These are phyloP conservation scores for Fusarium metavorans DNA, from an alignment of 2,329 filamentous ascomycete species.

Conservation along the genomic window DNA sequence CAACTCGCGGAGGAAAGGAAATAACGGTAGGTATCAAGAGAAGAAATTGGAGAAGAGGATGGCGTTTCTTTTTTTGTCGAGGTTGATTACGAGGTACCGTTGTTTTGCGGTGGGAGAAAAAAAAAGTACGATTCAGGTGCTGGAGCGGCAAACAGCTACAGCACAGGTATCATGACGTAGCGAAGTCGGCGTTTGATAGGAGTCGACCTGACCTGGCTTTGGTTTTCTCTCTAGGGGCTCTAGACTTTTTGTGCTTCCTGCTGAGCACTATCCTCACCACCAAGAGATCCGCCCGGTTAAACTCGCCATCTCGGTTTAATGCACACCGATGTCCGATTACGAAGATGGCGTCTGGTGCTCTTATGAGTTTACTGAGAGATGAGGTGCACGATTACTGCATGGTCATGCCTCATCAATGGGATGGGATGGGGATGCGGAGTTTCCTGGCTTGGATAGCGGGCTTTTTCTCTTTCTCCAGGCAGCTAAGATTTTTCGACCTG, in stretches of 20 bases:
- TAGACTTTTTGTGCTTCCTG: constrained; percentile 37
- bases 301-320: constrained; percentile 28
- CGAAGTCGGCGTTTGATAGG: constrained; percentile 28
- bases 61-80: neutral
- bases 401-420: constrained; percentile 16
- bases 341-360: constrained; percentile 5
- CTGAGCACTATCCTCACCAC: constrained; percentile 24
- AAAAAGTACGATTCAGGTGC: constrained; percentile 17
- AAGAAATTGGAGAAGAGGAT: constrained; percentile 2
- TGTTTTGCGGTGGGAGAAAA: neutral
- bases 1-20: constrained; percentile 10
- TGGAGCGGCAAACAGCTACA: constrained; percentile 23
- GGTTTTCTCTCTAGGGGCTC: constrained; percentile 23
- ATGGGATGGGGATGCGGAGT: constrained; percentile 23
- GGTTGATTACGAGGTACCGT: neutral
- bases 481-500: constrained; percentile 23
- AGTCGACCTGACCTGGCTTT: constrained; percentile 14
- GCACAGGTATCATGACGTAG: constrained; percentile 25
- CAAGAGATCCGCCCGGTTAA: constrained; percentile 26
- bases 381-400: neutral
- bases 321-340: constrained; percentile 41
- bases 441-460: constrained; percentile 12
- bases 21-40: constrained; percentile 4
- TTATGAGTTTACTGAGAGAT: constrained; percentile 16
- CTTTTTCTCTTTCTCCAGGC: neutral